Evolutionary conservation across 2,329 filamentous ascomycete genomes (phyloP), one percentile per base, ranked within the genome.

Genomic region (Calycina herbarum): DNA sequence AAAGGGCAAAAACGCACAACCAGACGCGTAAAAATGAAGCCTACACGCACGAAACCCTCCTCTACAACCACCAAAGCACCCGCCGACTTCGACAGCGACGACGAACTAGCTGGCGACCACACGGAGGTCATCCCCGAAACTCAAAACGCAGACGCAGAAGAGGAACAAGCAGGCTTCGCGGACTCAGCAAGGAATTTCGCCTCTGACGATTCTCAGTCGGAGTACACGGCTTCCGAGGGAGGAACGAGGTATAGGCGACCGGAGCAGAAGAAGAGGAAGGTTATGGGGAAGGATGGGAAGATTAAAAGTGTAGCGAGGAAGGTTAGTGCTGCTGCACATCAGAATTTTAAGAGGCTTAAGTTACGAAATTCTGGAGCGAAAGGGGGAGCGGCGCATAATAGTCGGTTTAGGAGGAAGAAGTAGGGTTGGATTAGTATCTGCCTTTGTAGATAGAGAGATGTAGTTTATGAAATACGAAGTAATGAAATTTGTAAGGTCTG

Each of bases 1-100:
- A 92, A 91, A 80, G 91, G 91, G 0, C 85, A 91, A 75, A 95
- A 95, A 81, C 83, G 92, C 67, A 92, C 91, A 64, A 94, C 92
- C 2, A 82, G 88, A 68, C 81, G 83, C 59, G 82, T 85, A 64
- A 93, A 88, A 66, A 91, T 90, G 80, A 82, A 79, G 68, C 86
- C 86, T 1, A 82, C 78, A 0, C 76, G 80, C 64, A 74, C 76
- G 6, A 84, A 82, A 72, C 82, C 86, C 45, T 82, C 83, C 27
- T 5, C 33, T 33, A 68, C 76, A 17, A 33, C 71, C 74, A 35
- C 74, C 73, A n/a, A 73, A 76, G 3, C 75, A 76, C 51, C 71
- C 66, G 3, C 73, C 63, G 73, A 76, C 8, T 76, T 77, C 1
- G 75, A 77, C 76, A n/a, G 75, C 78, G 35, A 78, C 73, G 42